Conservation (phyloP, 2,329 filamentous ascomycete genomes). For the Tolypocladium cylindrosporum region DNA sequence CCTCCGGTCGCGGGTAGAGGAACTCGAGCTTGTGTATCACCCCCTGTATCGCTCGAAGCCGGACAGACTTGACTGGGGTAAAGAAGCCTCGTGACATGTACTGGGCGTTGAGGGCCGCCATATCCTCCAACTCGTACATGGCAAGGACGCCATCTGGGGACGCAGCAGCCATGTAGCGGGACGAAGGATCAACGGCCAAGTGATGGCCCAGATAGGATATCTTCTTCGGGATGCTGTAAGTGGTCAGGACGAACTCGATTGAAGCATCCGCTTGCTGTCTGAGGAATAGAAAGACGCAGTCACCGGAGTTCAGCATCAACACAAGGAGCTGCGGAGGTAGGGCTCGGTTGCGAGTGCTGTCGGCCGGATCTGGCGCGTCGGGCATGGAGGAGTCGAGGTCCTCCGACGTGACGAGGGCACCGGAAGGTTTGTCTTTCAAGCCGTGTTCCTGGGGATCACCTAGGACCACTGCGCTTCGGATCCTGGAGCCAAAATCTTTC, state of each 20-base stretch:
- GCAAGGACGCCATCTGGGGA: slow-evolving; percentile 62
- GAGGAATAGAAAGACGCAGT: slow-evolving; percentile 70
- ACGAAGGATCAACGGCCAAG: slow-evolving; percentile 70
- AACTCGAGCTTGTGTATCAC: slow-evolving; percentile 84
- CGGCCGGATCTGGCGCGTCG: slow-evolving; percentile 11
- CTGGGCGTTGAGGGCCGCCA: slow-evolving; percentile 38
- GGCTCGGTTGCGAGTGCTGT: slow-evolving; percentile 4
- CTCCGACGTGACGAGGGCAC: slow-evolving; percentile 25
- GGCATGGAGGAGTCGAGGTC: slow-evolving; percentile 28
- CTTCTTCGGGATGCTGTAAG: slow-evolving; percentile 47
- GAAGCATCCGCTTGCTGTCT: slow-evolving; percentile 29
- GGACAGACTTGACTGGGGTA: slow-evolving; percentile 44
- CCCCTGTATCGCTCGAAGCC: slow-evolving; percentile 47
- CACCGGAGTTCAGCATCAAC: slow-evolving; percentile 62
- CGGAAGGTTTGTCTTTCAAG: slow-evolving; percentile 18
- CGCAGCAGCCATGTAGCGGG: slow-evolving; percentile 56
- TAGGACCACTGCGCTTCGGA: slow-evolving; percentile 69
- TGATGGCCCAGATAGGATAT: slow-evolving; percentile 51
- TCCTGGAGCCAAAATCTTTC: slow-evolving; percentile 66
- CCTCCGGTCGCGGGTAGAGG: slow-evolving; percentile 57
- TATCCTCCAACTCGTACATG: slow-evolving; percentile 57
- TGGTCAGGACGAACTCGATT: slow-evolving; percentile 51
- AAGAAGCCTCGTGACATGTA: slow-evolving; percentile 36
- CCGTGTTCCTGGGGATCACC: slow-evolving; percentile 40
- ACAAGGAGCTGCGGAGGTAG: slow-evolving; percentile 74